Base-by-base conservation (phyloP, 495 filamentous ascomycete genomes). In the Podospora bellae-mahoneyi region DNA sequence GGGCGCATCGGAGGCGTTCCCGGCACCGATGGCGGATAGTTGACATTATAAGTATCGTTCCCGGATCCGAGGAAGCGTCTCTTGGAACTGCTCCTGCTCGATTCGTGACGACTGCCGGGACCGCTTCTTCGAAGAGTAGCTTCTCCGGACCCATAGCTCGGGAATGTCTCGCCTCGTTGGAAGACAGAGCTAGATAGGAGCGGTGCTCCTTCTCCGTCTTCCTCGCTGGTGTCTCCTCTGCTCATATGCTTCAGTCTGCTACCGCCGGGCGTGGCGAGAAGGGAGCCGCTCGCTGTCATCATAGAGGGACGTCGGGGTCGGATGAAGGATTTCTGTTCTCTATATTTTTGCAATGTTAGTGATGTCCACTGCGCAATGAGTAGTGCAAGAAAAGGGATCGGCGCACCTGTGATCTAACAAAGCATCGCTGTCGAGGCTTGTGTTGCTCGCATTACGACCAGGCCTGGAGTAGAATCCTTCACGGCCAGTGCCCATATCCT, bases 11-110 rank as follows among this genome's bases (percentile, higher is more conserved):
- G 80, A 80, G 95, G 95, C 20, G 91, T 90, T 5, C 86, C 88
- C 0, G 95, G 95, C 20, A 97, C 87, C 0, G 95, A 98, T 1
- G 95, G 95, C n/a, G 95, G 95, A 72, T 97, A 96, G 73, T 99
- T 99, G 67, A 98, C 86, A 85, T 97, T 90, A 76, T 93, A 93
- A 39, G 84, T 70, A 30, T 80, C 79, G 34, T 63, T 70, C 13
- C 60, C 56, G 5, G 76, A 68, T 23, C 74, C 72, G 65, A 66
- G 56, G 16, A 74, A 78, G 58, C 63, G 75, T 69, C 62, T 79
- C 66, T 68, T 79, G 61, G 75, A 78, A 66, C 76, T 79, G 54
- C 74, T 79, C 66, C 66, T 72, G 71, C 75, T 83, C 28, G 84
- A 86, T 30, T 69, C 62, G 30, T 80, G 72, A 34, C 80, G 79